A percentile compares a stretch with the other conserved stretches of the same genome.
These are phyloP conservation scores for Aulographum hederae DNA, from an alignment of 2,329 filamentous ascomycete species.

Conservation along the genomic window DNA sequence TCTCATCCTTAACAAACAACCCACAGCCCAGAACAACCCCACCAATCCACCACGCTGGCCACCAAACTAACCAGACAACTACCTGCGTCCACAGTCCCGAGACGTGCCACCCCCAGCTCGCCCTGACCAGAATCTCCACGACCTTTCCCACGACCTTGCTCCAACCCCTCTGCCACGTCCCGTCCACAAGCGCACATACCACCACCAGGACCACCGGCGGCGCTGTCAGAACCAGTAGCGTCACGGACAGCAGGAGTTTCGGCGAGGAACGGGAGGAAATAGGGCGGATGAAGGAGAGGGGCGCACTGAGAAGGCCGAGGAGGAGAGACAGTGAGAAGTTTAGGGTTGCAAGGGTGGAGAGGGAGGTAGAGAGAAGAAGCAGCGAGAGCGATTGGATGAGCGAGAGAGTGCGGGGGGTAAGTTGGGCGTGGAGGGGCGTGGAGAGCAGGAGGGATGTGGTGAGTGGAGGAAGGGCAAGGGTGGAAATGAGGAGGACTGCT, in stretches of 20 bases:
- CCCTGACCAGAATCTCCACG: slow-evolving; percentile 44
- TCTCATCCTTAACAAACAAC: too few species aligned
- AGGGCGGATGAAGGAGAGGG: slow-evolving; percentile 53
- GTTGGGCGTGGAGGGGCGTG: slow-evolving; percentile 32
- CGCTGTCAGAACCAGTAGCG: slow-evolving; percentile 13
- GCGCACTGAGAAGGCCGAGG: slow-evolving; percentile 59
- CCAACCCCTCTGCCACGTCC: too few species aligned
- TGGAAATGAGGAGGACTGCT: slow-evolving; percentile 23
- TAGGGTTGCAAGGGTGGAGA: slow-evolving; percentile 81
- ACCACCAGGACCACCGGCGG: slow-evolving; percentile 14
- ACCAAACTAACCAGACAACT: slow-evolving; percentile 89
- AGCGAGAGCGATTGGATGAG: slow-evolving; percentile 83
- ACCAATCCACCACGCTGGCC: slow-evolving; percentile 92
- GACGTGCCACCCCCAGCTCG: slow-evolving; percentile 75
- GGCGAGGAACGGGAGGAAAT: slow-evolving; percentile 3
- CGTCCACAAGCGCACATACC: slow-evolving; percentile 21
- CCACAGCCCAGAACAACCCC: too few species aligned
- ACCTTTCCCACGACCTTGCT: slow-evolving; percentile 29
- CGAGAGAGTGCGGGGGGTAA: slow-evolving; percentile 51
- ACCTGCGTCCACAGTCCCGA: slow-evolving; percentile 81
- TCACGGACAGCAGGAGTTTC: neutral
- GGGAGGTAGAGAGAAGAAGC: slow-evolving; percentile 77
- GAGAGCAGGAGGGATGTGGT: slow-evolving; percentile 12
- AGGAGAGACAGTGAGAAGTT: slow-evolving; percentile 88
- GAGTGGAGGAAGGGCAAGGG: slow-evolving; percentile 14